Evolutionary conservation across 768 basidiomycete genomes (phyloP), one percentile per base, ranked within the genome.

Genomic region (Boletellus ananas): DNA sequence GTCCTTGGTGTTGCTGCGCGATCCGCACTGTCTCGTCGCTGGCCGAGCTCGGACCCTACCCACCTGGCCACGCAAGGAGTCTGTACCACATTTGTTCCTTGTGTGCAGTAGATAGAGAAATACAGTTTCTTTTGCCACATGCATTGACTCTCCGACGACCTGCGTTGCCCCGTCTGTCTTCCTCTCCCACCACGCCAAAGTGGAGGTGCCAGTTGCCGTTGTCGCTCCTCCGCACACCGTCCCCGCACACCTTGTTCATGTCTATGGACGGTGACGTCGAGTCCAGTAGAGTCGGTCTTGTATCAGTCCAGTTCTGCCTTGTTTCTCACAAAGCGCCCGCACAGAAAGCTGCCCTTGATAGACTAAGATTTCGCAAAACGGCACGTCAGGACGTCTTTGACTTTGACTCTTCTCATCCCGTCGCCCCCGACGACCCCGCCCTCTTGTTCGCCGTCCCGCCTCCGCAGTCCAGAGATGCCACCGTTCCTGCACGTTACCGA

Each of bases 381-480:
- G 58, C 39, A 59, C 67, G 61, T 58, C 67, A 55, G 51, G 69
- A 56, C 60, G 65, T 50, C 58, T 55, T 55, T 41, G 57, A 59
- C 44, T 41, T 36, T 55, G 60, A 54, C 45, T 56, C 64, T 17
- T 77, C 77, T 51, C 83, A 79, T 4, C 49, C 78, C 18, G 81
- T 84, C 65, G 79, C 82, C 50, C 73, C 81, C 58, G 85, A 87
- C 72, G 83, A 76, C 43, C 83, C 83, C 25, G 67, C 81, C 29
- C 56, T 58, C 35, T 41, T 62, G 47, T 59, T 60, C 36, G 54
- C 38, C 34, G 51, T 57, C 13, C 81, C 76, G 51, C 84, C 84
- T 8, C 40, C 78, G 34, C 88, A 90, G 72, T 87, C 86, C 52
- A 79, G 87, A 59, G 88, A 90, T 73, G 86, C 79, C 38, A 85